Conservation (phyloP, 257 asterid species). For the Ballota nigra region DNA sequence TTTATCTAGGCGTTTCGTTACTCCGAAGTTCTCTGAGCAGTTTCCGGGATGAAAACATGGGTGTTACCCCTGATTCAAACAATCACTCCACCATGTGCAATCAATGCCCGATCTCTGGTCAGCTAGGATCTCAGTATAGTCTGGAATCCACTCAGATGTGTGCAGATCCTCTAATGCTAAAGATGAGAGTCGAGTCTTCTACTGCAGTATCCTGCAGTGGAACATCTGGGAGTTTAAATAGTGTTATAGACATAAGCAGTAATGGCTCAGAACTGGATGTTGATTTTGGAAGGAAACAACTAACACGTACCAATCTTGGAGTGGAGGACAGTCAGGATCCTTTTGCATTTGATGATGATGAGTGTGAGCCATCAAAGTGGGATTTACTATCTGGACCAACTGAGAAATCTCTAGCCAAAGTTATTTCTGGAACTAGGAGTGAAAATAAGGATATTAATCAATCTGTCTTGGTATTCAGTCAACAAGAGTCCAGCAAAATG, state of each 20-base stretch:
- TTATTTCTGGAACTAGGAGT: slow-evolving; percentile 26
- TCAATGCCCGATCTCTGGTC: slow-evolving; percentile 39
- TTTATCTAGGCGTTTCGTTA: slow-evolving; percentile 45
- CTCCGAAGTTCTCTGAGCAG: slow-evolving; percentile 30
- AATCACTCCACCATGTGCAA: slow-evolving; percentile 37
- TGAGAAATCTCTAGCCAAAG: slow-evolving; percentile 31
- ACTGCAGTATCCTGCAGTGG: slow-evolving; percentile 54
- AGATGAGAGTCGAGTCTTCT: slow-evolving; percentile 57
- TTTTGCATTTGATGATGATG: slow-evolving; percentile 71
- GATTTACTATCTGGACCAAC: slow-evolving; percentile 58
- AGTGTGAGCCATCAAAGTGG: slow-evolving; percentile 74
- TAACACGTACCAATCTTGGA: slow-evolving; percentile 28
- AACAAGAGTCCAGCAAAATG: slow-evolving; percentile 42
- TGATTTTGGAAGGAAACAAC: slow-evolving; percentile 29
- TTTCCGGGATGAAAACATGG: slow-evolving; percentile 30
- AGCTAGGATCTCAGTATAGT: slow-evolving; percentile 33
- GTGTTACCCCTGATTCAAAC: slow-evolving; percentile 31
- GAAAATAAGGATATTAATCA: slow-evolving; percentile 28
- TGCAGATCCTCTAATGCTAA: slow-evolving; percentile 48
- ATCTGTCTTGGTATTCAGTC: slow-evolving; percentile 31
- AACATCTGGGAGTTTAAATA: slow-evolving; percentile 33
- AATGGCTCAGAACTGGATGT: slow-evolving; percentile 30
- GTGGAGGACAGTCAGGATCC: slow-evolving; percentile 66
- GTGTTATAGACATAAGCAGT: slow-evolving; percentile 26
- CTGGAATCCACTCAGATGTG: slow-evolving; percentile 33